These are phyloP conservation scores for Aspergillus aculeatus DNA, from an alignment of 2,329 filamentous ascomycete species.

Conservation along the genomic window DNA sequence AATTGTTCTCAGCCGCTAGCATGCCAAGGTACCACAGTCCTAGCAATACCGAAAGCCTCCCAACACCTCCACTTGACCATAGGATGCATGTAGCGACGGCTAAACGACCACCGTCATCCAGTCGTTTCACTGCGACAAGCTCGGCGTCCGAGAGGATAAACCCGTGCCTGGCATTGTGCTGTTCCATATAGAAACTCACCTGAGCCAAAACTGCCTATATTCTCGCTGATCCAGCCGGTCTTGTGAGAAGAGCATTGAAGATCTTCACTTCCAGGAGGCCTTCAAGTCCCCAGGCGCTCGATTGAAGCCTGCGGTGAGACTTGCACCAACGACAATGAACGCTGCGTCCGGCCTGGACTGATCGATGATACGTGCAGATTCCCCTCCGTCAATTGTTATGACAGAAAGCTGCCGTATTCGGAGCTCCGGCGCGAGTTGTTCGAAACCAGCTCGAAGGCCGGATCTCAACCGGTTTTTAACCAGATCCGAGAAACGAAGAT, in stretches of 20 bases:
- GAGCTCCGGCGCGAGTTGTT: slow-evolving; percentile 9
- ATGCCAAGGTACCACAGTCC: slow-evolving; percentile 19
- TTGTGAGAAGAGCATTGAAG: slow-evolving; percentile 5
- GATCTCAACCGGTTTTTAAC: slow-evolving; percentile 10
- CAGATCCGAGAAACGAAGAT: slow-evolving; percentile 8
- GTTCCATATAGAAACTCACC: background rate
- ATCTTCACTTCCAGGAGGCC: slow-evolving; percentile 18
- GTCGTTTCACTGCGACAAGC: slow-evolving; percentile 14
- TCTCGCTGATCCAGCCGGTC: slow-evolving; percentile 5
- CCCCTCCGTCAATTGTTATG: slow-evolving; percentile 10
- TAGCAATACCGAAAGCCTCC: slow-evolving; percentile 10
- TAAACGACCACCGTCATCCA: slow-evolving; percentile 9
- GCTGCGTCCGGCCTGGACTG: slow-evolving; percentile 15
- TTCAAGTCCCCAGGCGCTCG: slow-evolving; percentile 7
- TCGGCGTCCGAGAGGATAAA: slow-evolving; percentile 6
- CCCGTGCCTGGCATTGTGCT: background rate
- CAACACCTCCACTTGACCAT: slow-evolving; percentile 13
- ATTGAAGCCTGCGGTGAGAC: too few species aligned
- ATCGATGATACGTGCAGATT: slow-evolving; percentile 9
- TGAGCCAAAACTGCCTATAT: slow-evolving; percentile 1
- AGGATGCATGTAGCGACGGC: slow-evolving; percentile 12
- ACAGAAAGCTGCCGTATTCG: background rate
- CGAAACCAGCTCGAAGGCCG: slow-evolving; percentile 11
- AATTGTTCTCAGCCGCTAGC: slow-evolving; percentile 15
- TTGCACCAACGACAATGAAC: slow-evolving; percentile 6